Conservation (phyloP, 2,329 filamentous ascomycete species). For the Phaeosphaeria sp. region DNA sequence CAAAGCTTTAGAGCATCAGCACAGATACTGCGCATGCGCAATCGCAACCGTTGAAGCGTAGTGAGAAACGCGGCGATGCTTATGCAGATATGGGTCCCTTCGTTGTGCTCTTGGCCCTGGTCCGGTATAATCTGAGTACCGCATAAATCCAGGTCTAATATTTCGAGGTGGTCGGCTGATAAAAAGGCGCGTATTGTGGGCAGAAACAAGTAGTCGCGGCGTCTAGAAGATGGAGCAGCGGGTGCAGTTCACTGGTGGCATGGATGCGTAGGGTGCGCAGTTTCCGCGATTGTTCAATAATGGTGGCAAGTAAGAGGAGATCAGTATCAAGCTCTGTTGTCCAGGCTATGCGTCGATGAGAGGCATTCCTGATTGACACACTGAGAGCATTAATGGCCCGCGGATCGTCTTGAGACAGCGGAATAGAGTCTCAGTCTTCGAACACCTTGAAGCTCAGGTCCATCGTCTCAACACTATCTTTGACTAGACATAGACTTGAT, state of each 20-base stretch:
- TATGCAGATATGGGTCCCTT: constrained; percentile 46
- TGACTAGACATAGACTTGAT: constrained; percentile 23
- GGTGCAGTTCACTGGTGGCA: constrained; percentile 23
- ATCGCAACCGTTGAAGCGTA: constrained; percentile 41
- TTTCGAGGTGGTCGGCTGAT: constrained; percentile 21
- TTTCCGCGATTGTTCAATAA: constrained; percentile 25
- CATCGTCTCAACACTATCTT: constrained; percentile 27
- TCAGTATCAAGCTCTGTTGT: constrained; percentile 24
- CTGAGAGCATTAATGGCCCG: constrained; percentile 12
- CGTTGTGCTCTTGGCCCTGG: constrained; percentile 17
- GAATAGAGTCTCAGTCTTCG: constrained; percentile 25
- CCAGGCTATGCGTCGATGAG: constrained; percentile 23
- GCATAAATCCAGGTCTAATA: constrained; percentile 18
- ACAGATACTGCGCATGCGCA: constrained; percentile 29
- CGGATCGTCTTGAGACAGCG: constrained; percentile 15
- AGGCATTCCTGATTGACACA: constrained; percentile 16
- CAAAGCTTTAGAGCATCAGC: constrained; percentile 23
- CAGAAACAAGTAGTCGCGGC: constrained; percentile 26
- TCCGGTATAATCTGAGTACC: constrained; percentile 12
- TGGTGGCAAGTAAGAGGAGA: constrained; percentile 22
- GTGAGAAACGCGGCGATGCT: constrained; percentile 53
- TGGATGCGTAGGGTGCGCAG: constrained; percentile 25
- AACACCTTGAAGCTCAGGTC: constrained; percentile 26
- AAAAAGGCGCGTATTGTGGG: constrained; percentile 21
- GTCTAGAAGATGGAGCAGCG: constrained; percentile 15